These are phyloP conservation scores for Talaromyces sp. DNA, from an alignment of 2,329 filamentous ascomycete genomes.

Conservation along the genomic window DNA sequence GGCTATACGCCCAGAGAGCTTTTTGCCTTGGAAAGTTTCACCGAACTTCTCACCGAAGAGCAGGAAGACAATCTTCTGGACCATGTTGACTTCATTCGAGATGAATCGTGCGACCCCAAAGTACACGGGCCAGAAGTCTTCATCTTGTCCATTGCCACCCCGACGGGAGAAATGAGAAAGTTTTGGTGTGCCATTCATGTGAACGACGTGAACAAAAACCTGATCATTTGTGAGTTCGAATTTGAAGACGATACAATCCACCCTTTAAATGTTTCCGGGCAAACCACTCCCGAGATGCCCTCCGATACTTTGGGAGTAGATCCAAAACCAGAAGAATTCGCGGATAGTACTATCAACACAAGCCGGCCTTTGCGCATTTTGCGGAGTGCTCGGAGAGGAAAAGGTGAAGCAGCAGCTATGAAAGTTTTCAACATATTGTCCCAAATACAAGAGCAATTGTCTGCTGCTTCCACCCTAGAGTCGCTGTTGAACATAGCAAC, in stretches of 20 bases:
- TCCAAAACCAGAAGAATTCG: slow-evolving; percentile 68
- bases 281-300: slow-evolving; percentile 56
- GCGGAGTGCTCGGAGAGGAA: slow-evolving; percentile 66
- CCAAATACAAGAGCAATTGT: slow-evolving; percentile 82
- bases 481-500: slow-evolving; percentile 74
- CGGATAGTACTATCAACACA: slow-evolving; percentile 66
- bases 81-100: slow-evolving; percentile 80
- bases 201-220: slow-evolving; percentile 60
- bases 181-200: slow-evolving; percentile 86
- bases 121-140: slow-evolving; percentile 82
- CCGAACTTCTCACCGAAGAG: slow-evolving; percentile 78
- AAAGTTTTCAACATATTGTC: slow-evolving; percentile 91
- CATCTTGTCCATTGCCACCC: slow-evolving; percentile 64
- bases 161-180: slow-evolving; percentile 55
- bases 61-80: slow-evolving; percentile 79
- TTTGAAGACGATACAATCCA: slow-evolving; percentile 68
- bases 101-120: slow-evolving; percentile 71
- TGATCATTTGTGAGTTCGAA: slow-evolving; percentile 86
- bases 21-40: slow-evolving; percentile 69
- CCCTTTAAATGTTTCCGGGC: slow-evolving; percentile 58
- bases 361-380: slow-evolving; percentile 70
- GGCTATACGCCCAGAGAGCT: slow-evolving; percentile 73
- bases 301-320: slow-evolving; percentile 69
- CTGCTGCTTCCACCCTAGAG: slow-evolving; percentile 65
- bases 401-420: slow-evolving; percentile 83